Evolutionary conservation across 1,284 basidiomycete genomes (phyloP).

Genomic region (Irpex sp.): DNA sequence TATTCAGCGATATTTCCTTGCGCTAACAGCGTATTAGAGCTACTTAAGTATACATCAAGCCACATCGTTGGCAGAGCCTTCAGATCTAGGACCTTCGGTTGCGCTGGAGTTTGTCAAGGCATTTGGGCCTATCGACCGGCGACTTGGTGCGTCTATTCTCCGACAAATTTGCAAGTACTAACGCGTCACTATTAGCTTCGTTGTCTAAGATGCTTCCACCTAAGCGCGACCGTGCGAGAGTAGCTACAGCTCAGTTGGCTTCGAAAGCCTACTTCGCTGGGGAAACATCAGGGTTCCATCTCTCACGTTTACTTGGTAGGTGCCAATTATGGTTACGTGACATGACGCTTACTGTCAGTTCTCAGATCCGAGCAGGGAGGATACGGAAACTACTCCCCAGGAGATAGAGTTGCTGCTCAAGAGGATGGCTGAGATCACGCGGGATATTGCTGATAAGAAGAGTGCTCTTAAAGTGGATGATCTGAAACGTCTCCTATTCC

Average conservation of each 20-base stretch:
- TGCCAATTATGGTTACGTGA: conserved; percentile 8
- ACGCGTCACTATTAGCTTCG: conserved; percentile 43
- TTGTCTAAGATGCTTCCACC: conserved; percentile 53
- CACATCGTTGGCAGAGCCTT: conserved; percentile 61
- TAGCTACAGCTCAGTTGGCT: conserved; percentile 76
- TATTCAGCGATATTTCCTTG: conserved; percentile 4
- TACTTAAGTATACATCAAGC: conserved; percentile 78
- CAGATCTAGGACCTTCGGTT: conserved; percentile 87
- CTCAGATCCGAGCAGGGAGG: conserved; percentile 15
- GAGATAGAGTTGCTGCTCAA: conserved; percentile 44
- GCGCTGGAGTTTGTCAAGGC: conserved; percentile 83
- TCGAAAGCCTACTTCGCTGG: conserved; percentile 86
- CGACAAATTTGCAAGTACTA: neutral
- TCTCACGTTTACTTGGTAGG: conserved; percentile 50
- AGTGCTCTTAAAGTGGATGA: conserved; percentile 76
- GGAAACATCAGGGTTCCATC: conserved; percentile 78
- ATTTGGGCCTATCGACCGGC: conserved; percentile 76
- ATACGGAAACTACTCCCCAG: conserved; percentile 14
- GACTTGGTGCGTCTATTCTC: conserved; percentile 52
- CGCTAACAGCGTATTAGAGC: conserved; percentile 46
- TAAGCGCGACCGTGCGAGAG: conserved; percentile 75
- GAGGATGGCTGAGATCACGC: conserved; percentile 67
- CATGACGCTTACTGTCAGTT: conserved; percentile 3
- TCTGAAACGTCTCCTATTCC: conserved; percentile 82
- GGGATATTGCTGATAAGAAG: conserved; percentile 68